Evolutionary conservation across 257 asterid genomes (phyloP).

Genomic region (Voacanga thouarsii): DNA sequence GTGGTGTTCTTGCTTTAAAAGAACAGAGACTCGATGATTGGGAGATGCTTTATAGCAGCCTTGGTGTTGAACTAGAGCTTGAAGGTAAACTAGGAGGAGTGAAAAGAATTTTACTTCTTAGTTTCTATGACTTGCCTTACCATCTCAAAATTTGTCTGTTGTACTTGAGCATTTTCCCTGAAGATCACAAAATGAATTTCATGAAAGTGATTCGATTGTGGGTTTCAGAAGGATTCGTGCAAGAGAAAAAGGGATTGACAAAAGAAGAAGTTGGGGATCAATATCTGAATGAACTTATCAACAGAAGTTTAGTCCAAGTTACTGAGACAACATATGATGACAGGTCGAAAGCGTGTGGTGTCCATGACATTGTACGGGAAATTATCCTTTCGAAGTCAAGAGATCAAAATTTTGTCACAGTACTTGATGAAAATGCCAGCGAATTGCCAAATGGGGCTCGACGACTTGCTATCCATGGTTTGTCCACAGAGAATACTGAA

Average conservation of each 20-base stretch:
- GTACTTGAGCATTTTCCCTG: conserved; percentile 28
- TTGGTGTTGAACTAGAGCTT: conserved; percentile 11
- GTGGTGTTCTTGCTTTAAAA: conserved; percentile 20
- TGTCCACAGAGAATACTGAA: too few species aligned
- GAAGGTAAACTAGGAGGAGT: conserved; percentile 6
- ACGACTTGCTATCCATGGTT: too few species aligned
- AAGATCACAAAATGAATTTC: not conserved
- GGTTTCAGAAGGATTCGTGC: conserved; percentile 25
- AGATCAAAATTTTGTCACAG: too few species aligned
- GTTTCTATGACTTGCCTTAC: too few species aligned
- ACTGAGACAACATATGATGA: not conserved
- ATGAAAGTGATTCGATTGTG: conserved; percentile 21
- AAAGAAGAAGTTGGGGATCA: conserved; percentile 23
- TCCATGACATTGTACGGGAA: conserved; percentile 22
- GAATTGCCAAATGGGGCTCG: too few species aligned
- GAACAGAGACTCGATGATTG: too few species aligned
- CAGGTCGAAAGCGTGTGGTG: conserved; percentile 5
- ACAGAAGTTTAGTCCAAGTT: conserved; percentile 29
- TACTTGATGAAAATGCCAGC: too few species aligned
- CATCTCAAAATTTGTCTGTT: not conserved
- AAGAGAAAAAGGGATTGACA: conserved; percentile 2
- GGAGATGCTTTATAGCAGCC: too few species aligned
- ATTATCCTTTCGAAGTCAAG: not conserved
- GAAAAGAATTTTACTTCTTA: not conserved
- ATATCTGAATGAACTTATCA: too few species aligned